phyloP scores from a whole-genome alignment of 2,329 filamentous ascomycete species.

The Sporothrix curviconia region DNA sequence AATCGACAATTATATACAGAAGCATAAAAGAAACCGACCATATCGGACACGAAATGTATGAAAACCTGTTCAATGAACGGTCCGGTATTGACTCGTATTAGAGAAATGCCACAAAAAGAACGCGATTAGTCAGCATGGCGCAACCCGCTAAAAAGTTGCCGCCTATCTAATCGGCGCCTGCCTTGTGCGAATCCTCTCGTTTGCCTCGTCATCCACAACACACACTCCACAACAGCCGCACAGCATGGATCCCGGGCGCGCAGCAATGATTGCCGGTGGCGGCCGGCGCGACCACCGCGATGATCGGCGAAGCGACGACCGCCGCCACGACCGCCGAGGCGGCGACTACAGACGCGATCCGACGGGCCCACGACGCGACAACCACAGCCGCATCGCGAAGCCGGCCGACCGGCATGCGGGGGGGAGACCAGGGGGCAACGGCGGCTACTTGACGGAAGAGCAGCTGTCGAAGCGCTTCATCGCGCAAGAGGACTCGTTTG shows the following conservation, averaged over 20 bases:
- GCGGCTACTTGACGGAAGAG: constrained; percentile 55
- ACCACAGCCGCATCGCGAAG: constrained; percentile 47
- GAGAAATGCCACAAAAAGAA: too few species aligned
- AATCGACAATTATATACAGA: not conserved
- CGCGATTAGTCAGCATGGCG: too few species aligned
- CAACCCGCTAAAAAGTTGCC: not conserved
- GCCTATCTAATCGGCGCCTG: not conserved
- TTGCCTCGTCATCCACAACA: not conserved
- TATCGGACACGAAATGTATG: too few species aligned
- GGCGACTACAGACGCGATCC: constrained; percentile 47
- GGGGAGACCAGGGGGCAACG: not conserved
- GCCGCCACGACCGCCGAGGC: too few species aligned
- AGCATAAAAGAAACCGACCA: not conserved
- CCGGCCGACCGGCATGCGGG: constrained; percentile 27
- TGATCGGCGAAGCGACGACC: not conserved
- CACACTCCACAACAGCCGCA: not conserved
- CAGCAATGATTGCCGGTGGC: constrained; percentile 46
- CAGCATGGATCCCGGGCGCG: constrained; percentile 49
- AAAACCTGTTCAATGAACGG: too few species aligned
- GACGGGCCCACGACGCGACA: constrained; percentile 49
- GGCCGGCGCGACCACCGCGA: constrained; percentile 22
- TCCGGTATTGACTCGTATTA: too few species aligned
- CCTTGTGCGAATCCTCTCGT: not conserved
- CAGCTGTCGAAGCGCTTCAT: constrained; percentile 79
- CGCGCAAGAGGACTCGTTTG: constrained; percentile 91